Base-by-base conservation (phyloP, 176 grass and related monocot genomes). In the Avena eriantha region DNA sequence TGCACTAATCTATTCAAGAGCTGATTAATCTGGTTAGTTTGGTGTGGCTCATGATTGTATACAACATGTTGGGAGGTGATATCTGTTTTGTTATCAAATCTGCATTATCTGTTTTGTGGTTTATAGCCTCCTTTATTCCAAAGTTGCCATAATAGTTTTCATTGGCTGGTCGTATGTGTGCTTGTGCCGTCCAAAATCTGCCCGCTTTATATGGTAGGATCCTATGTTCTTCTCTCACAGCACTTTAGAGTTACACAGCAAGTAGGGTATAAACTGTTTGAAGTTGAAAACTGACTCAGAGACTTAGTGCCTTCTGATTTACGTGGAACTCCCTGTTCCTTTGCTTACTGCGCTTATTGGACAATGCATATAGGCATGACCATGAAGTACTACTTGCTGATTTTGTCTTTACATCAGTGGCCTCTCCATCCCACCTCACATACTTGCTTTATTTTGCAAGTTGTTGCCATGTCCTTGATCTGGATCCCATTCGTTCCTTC, bases 311-410 rank as follows among this genome's bases (percentile, higher is more conserved):
- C 80, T 43, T 87, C 77, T 56, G 78, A 69, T 75, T 69, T 81
- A 85, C 57, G 59, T 88, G 82, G 88, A 90, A 86, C 55, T 80
- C 55, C 75, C 50, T 78, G 34, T 69, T 82, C 57, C 51, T 57
- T 73, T 70, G 58, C 86, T 80, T 90, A 83, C 67, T 88, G 86
- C 79, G 92, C 88, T 83, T 87, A 88, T 85, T 88, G 82, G 88
- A 55, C 60, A 63, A 22, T 69, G 88, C 88, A 88, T 86, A 93
- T 83, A 85, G 33, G 72, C 39, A 74, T 49, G 82, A 22, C 73
- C 17, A 50, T 69, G 88, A 93, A 79, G 73, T 93, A 87, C 57
- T 87, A 93, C 49, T 56, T 82, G 84, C 56, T 71, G 81, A 83
- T 63, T 12, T 73, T 69, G 88, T 76, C 82, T 39, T 81, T 29